Percentiles rank a stretch among this genome's conserved stretches.
Conservation (phyloP, 2,329 filamentous ascomycete species). For the Epichloe festucae region DNA sequence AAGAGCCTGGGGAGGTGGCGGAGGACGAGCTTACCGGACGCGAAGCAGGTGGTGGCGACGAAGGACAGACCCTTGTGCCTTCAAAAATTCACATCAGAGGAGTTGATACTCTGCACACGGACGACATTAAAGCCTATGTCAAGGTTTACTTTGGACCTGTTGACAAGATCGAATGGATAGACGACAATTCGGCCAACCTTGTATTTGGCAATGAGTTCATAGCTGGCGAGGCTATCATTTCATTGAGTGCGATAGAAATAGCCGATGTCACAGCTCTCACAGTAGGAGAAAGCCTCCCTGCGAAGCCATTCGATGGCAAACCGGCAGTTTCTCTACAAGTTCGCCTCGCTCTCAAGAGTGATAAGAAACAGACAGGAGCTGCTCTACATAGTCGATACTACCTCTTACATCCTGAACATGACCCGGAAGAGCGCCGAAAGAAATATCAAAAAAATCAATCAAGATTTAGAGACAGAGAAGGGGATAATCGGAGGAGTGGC, state of each 20-base stretch:
- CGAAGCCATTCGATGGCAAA: constrained; percentile 54
- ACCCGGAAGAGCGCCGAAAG: constrained; percentile 60
- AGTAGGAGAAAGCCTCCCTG: constrained; percentile 50
- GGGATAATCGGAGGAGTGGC: constrained; percentile 17
- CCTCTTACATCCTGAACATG: constrained; percentile 78
- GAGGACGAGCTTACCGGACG: constrained; percentile 17
- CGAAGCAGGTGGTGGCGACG: constrained; percentile 7
- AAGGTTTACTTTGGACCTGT: constrained; percentile 49
- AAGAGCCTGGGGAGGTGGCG: constrained; percentile 26
- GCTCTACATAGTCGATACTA: constrained; percentile 81
- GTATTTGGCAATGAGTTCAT: constrained; percentile 49
- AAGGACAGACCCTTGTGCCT: constrained; percentile 18
- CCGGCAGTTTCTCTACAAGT: constrained; percentile 59
- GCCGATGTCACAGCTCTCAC: constrained; percentile 43
- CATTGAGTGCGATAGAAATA: constrained; percentile 39
- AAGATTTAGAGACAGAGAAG: constrained; percentile 49
- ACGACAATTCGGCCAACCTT: constrained; percentile 82
- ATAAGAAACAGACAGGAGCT: constrained; percentile 71
- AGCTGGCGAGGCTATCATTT: constrained; percentile 41
- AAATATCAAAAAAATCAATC: constrained; percentile 43
- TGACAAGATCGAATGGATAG: constrained; percentile 77
- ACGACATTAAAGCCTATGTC: constrained; percentile 66
- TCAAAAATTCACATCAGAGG: constrained; percentile 74
- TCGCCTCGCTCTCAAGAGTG: constrained; percentile 58
- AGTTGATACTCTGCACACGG: constrained; percentile 67